Evolutionary conservation across 176 grass and related monocot species (phyloP).

Genomic region (Ananas comosus): DNA sequence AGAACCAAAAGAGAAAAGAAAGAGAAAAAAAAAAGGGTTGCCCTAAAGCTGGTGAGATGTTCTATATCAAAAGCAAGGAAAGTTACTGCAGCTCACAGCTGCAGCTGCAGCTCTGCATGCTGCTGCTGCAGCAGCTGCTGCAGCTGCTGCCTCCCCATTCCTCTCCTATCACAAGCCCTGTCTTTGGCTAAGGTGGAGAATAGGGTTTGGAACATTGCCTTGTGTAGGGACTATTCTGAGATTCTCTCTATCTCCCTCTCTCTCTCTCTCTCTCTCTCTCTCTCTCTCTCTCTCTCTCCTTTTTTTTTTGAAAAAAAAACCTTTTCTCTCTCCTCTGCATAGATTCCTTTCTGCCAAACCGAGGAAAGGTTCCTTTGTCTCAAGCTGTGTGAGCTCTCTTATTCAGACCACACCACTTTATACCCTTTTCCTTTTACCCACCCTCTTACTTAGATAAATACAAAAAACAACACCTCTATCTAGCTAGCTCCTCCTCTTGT

Average conservation of each 20-base stretch:
- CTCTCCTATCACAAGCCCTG: constrained; percentile 6
- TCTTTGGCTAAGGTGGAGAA: background rate
- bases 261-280: background rate
- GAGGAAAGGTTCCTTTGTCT: constrained; percentile 5
- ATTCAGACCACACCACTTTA: background rate
- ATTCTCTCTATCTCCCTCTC: background rate
- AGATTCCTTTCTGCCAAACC: constrained; percentile 6
- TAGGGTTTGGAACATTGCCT: background rate
- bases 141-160: background rate
- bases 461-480: background rate
- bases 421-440: background rate
- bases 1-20: too few species aligned
- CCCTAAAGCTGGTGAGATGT: background rate
- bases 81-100: background rate
- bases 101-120: background rate
- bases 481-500: too few species aligned
- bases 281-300: background rate
- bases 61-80: background rate
- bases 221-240: background rate
- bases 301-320: too few species aligned
- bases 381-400: background rate
- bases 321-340: background rate
- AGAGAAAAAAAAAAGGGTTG: background rate
- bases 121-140: background rate
- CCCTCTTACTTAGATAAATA: background rate